Percentiles rank a stretch among this genome's conserved stretches.
These are phyloP conservation scores for Prunus padus DNA, from an alignment of 306 rosid species.

Conservation along the genomic window DNA sequence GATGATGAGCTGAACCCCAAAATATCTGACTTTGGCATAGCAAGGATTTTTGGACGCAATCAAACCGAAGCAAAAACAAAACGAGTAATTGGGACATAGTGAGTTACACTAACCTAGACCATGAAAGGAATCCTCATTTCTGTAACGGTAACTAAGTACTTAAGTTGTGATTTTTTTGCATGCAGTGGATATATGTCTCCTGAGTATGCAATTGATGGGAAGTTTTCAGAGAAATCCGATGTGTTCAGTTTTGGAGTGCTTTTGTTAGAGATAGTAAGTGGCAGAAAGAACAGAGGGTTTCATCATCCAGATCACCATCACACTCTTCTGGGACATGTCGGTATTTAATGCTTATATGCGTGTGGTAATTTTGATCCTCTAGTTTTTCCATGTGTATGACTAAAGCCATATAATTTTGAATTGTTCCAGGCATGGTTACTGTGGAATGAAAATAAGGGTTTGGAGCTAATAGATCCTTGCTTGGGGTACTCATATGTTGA, in stretches of 20 bases:
- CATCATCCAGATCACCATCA: conserved; percentile 21
- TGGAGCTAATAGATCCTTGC: conserved; percentile 9
- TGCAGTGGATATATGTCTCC: conserved; percentile 38
- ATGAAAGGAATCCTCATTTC: neutral
- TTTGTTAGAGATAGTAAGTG: conserved; percentile 29
- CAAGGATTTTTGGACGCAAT: conserved; percentile 27
- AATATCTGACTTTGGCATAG: conserved; percentile 37
- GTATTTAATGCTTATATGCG: neutral
- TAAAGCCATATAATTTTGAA: too few species aligned
- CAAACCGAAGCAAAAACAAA: conserved; percentile 28
- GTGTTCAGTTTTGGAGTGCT: conserved; percentile 35
- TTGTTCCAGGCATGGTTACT: conserved; percentile 8
- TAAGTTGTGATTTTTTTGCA: neutral
- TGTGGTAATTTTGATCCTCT: neutral
- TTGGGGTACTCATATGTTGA: neutral
- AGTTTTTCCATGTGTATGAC: neutral
- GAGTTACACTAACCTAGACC: neutral
- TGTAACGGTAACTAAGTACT: neutral
- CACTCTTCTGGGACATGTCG: conserved; percentile 32
- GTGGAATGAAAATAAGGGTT: conserved; percentile 12
- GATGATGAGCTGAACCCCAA: conserved; percentile 35
- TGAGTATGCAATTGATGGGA: conserved; percentile 30
- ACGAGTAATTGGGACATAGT: conserved; percentile 32
- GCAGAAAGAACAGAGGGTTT: conserved; percentile 24
- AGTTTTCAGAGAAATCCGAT: conserved; percentile 27